phyloP scores from a whole-genome alignment of 257 asterid species.

The Forsythia viridissima region DNA sequence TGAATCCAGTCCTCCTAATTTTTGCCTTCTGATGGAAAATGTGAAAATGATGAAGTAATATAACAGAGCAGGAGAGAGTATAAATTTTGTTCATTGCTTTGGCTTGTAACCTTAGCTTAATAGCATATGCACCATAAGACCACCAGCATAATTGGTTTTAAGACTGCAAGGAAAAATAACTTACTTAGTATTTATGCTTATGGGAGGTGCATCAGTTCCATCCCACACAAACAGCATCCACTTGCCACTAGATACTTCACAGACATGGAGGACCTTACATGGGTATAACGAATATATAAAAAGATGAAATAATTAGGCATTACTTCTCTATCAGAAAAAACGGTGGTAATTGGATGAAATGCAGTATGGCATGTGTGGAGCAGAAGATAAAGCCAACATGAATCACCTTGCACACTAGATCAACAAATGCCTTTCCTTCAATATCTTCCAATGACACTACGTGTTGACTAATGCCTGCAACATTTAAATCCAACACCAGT shows the following conservation, averaged over 20 bases:
- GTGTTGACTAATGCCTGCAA: neutral
- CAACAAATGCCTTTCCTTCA: neutral
- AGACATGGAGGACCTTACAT: conserved; percentile 25
- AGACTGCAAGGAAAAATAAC: neutral
- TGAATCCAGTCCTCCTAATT: no score
- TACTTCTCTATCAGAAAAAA: neutral
- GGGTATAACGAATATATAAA: neutral
- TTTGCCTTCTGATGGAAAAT: neutral
- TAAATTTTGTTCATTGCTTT: neutral
- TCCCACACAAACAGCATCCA: conserved; percentile 36
- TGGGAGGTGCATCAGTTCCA: conserved; percentile 30
- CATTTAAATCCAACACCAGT: neutral
- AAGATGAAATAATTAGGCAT: neutral
- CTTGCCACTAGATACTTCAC: conserved; percentile 22
- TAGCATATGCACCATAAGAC: neutral
- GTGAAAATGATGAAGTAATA: neutral
- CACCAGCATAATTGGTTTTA: neutral
- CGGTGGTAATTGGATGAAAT: neutral
- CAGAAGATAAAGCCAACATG: neutral
- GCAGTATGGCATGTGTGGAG: neutral
- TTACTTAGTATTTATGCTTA: conserved; percentile 12
- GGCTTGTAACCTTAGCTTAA: neutral
- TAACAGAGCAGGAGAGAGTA: neutral
- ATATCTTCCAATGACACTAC: neutral
- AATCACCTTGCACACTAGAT: neutral